These are phyloP conservation scores for Ramalina intermedia DNA, from an alignment of 495 filamentous ascomycete species.

Conservation along the genomic window DNA sequence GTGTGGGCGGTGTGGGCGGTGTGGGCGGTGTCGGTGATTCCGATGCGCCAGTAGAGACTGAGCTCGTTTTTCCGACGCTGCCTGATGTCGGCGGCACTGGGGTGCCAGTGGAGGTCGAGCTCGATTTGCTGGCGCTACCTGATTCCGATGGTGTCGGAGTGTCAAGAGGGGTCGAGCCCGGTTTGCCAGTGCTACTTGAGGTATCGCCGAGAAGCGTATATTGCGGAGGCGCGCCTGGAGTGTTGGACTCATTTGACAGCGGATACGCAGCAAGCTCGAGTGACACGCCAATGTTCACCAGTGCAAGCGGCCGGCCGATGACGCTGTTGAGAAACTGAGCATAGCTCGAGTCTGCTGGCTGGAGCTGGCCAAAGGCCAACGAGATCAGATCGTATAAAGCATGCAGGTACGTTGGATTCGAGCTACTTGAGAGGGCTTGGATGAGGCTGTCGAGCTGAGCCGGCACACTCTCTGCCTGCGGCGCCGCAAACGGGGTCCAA, in stretches of 20 bases:
- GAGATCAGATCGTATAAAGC: background rate
- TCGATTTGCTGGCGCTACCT: no score
- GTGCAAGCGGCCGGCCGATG: slow-evolving; percentile 33
- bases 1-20: no score
- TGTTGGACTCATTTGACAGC: background rate
- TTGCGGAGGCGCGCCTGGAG: no score
- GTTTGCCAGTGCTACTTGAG: no score
- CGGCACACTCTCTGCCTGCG: background rate
- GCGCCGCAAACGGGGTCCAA: background rate
- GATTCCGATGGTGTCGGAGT: no score
- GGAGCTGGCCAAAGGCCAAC: background rate
- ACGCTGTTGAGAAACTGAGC: slow-evolving; percentile 19
- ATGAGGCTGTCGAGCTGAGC: background rate
- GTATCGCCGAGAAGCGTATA: no score
- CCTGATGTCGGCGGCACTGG: no score
- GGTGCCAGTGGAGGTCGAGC: no score
- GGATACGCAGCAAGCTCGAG: slow-evolving; percentile 26
- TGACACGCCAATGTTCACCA: slow-evolving; percentile 30
- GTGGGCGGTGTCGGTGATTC: no score
- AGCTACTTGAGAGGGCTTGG: background rate
- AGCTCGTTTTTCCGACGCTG: no score
- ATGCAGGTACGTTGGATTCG: background rate
- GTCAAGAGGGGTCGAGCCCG: no score
- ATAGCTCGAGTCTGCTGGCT: background rate
- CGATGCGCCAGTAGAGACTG: no score